phyloP scores from a whole-genome alignment of 345 rosid species.

The Citrus unshiu region DNA sequence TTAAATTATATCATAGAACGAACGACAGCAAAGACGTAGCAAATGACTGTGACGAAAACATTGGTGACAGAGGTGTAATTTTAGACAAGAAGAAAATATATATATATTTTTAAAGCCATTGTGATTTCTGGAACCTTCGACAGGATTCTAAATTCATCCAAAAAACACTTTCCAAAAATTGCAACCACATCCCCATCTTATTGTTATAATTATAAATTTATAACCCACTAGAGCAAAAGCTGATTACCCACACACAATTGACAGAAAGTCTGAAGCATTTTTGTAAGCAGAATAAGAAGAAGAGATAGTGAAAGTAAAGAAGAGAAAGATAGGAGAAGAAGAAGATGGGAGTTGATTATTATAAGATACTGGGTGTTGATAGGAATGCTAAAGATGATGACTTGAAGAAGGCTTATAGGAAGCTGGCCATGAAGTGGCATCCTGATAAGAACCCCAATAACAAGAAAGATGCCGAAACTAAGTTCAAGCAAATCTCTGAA shows the following conservation, averaged over 20 bases:
- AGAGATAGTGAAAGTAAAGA: slow-evolving; percentile 11
- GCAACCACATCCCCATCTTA: background rate
- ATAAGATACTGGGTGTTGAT: slow-evolving; percentile 50
- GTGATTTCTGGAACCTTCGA: slow-evolving; percentile 35
- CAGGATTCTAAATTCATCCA: slow-evolving; percentile 5
- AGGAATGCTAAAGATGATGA: slow-evolving; percentile 57
- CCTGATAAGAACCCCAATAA: slow-evolving; percentile 46
- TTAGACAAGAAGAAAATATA: background rate
- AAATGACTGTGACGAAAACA: slow-evolving; percentile 3
- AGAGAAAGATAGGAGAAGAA: slow-evolving; percentile 24
- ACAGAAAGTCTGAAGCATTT: background rate
- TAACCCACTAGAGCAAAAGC: background rate
- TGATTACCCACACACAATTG: too few relatives aligned
- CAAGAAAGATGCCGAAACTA: slow-evolving; percentile 68
- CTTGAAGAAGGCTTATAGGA: slow-evolving; percentile 62
- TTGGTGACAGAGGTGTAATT: slow-evolving; percentile 2
- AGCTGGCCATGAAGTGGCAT: slow-evolving; percentile 53
- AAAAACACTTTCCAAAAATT: background rate
- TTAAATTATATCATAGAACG: too few relatives aligned
- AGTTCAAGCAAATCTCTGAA: slow-evolving; percentile 72
- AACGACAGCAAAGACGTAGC: too few relatives aligned
- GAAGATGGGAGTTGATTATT: slow-evolving; percentile 60
- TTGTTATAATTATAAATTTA: background rate
- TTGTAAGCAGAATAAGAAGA: background rate
- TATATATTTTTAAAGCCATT: background rate